phyloP scores from a whole-genome alignment of 352 stramenopile species.

The Blastocystis sp. region DNA sequence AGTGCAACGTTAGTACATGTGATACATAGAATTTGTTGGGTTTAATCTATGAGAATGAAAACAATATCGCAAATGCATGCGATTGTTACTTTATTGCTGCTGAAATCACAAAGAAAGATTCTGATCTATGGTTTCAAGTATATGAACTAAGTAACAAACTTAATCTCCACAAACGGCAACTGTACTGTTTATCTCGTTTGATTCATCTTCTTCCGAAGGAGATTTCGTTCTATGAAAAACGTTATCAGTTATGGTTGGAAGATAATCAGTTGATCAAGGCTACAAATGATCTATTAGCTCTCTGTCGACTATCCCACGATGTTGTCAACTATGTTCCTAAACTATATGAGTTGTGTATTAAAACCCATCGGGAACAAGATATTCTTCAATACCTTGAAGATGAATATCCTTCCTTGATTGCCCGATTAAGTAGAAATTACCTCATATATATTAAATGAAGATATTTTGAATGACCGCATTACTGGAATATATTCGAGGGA shows the following conservation, averaged over 20 bases:
- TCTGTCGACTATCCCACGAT: neutral
- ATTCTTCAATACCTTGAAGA: neutral
- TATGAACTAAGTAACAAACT: conserved; percentile 54
- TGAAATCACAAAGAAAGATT: conserved; percentile 49
- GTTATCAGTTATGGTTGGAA: neutral
- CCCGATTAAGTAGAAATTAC: neutral
- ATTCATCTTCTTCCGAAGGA: conserved; percentile 27
- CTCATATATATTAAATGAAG: neutral
- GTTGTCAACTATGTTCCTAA: neutral
- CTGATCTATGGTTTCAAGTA: neutral
- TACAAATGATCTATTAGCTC: neutral
- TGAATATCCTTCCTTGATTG: neutral
- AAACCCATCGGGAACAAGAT: conserved; percentile 5
- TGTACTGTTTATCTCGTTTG: conserved; percentile 39
- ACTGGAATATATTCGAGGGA: neutral
- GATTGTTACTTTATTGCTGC: conserved; percentile 52
- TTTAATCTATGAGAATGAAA: conserved; percentile 40
- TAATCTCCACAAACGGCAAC: conserved; percentile 34
- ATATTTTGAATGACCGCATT: neutral
- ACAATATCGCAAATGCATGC: conserved; percentile 32
- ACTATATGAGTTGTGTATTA: neutral
- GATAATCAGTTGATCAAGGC: conserved; percentile 12
- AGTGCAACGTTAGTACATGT: neutral
- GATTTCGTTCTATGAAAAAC: conserved; percentile 6
- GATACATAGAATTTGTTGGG: conserved; percentile 17